Conservation (phyloP, 441 rosid genomes). For the Melastoma candidum region DNA sequence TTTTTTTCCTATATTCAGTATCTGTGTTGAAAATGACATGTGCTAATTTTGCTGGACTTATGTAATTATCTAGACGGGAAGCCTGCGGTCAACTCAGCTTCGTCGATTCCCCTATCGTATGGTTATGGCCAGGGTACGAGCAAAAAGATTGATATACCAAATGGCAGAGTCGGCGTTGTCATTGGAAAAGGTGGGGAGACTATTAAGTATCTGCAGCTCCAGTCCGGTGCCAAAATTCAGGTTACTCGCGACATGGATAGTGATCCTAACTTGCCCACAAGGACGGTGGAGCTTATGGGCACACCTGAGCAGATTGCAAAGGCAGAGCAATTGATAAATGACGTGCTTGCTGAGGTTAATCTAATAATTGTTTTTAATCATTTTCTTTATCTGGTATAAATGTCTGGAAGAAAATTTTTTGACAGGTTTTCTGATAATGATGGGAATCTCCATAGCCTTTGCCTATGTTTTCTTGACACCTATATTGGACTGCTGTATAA, state of each 20-base stretch:
- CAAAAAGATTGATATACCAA: constrained; percentile 86
- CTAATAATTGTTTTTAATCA: not conserved
- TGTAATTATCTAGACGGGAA: constrained; percentile 10
- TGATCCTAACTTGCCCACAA: constrained; percentile 54
- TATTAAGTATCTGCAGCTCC: constrained; percentile 79
- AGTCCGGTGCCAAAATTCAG: constrained; percentile 98
- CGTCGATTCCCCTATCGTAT: constrained; percentile 59
- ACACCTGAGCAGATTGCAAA: constrained; percentile 71
- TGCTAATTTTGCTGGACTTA: constrained; percentile 2
- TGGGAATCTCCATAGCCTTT: no score
- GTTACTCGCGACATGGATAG: constrained; percentile 92
- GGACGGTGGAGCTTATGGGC: constrained; percentile 78
- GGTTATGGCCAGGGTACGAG: constrained; percentile 59
- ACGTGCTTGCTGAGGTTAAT: constrained; percentile 78
- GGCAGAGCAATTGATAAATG: constrained; percentile 84
- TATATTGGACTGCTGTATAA: not conserved
- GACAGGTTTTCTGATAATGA: no score
- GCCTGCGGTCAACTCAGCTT: constrained; percentile 22
- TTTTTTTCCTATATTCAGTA: no score
- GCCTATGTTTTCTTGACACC: not conserved
- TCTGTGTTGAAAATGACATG: not conserved
- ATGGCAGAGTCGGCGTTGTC: constrained; percentile 91
- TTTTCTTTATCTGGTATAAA: not conserved
- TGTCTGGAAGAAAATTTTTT: not conserved
- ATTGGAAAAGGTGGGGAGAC: constrained; percentile 98